Evolutionary conservation across 257 asterid genomes (phyloP).

Genomic region (Solanum etuberosum): DNA sequence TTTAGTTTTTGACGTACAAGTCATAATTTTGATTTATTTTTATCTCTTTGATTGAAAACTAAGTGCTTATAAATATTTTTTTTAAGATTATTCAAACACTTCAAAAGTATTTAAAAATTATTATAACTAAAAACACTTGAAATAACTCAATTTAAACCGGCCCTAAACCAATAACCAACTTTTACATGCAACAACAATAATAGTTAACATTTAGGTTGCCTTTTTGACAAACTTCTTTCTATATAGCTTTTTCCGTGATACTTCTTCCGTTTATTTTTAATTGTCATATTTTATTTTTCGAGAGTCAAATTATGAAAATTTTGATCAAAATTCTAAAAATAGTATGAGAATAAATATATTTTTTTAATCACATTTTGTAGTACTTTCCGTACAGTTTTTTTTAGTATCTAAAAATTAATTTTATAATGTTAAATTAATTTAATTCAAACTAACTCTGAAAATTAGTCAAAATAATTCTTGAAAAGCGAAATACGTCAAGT

Average conservation of each 20-base stretch:
- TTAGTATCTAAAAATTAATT: no score
- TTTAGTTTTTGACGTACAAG: not conserved
- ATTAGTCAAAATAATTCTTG: no score
- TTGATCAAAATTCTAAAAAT: no score
- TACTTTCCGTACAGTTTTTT: rapidly evolving
- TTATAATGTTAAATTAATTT: no score
- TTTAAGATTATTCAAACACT: not conserved
- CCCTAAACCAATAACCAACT: not conserved
- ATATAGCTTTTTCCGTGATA: no score
- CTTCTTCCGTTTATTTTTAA: no score
- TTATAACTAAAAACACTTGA: not conserved
- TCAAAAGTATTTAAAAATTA: no score
- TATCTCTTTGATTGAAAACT: rapidly evolving
- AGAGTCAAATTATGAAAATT: no score
- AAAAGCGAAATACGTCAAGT: no score
- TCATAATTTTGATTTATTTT: not conserved
- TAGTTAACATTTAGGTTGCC: not conserved
- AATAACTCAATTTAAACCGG: no score
- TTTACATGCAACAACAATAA: not conserved
- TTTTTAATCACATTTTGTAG: not conserved
- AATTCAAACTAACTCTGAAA: not conserved
- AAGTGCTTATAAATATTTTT: no score
- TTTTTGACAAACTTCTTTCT: no score
- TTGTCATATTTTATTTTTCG: not conserved
- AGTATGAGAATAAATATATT: not conserved